A percentile compares a stretch with the other conserved stretches of the same genome.
These are phyloP conservation scores for Lentinula sp. DNA, from an alignment of 768 basidiomycete species.

Conservation along the genomic window DNA sequence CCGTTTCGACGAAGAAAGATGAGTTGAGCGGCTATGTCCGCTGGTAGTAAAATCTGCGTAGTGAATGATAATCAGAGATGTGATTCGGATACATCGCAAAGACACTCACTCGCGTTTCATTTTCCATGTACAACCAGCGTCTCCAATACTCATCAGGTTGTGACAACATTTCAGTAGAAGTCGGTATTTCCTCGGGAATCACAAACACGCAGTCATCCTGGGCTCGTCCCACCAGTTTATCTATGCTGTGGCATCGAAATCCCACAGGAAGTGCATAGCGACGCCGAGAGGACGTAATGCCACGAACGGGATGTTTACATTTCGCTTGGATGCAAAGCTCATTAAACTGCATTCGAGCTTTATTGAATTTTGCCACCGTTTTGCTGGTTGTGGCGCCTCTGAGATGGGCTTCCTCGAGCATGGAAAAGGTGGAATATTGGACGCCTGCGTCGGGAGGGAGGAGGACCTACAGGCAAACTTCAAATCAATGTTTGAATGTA, in stretches of 20 bases:
- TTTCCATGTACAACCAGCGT: background rate
- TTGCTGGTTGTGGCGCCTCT: background rate
- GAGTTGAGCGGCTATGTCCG: background rate
- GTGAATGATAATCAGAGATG: background rate
- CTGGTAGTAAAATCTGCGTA: background rate
- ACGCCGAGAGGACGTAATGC: background rate
- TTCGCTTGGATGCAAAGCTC: background rate
- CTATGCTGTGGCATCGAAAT: background rate
- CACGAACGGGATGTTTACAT: background rate
- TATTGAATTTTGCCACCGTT: background rate
- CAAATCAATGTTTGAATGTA: background rate
- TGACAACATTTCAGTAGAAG: background rate
- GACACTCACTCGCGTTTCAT: background rate
- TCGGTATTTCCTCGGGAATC: background rate
- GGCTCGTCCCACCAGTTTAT: background rate
- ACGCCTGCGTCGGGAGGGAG: conserved; percentile 1
- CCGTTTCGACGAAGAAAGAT: background rate
- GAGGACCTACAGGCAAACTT: background rate
- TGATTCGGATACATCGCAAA: background rate
- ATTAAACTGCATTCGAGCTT: background rate
- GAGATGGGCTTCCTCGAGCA: background rate
- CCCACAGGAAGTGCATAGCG: conserved; percentile 2
- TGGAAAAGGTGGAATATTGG: background rate
- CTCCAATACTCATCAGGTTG: conserved; percentile 2
- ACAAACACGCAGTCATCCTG: background rate